Conservation (phyloP, 805 yeast species). For the Ascoidea asiatica region DNA sequence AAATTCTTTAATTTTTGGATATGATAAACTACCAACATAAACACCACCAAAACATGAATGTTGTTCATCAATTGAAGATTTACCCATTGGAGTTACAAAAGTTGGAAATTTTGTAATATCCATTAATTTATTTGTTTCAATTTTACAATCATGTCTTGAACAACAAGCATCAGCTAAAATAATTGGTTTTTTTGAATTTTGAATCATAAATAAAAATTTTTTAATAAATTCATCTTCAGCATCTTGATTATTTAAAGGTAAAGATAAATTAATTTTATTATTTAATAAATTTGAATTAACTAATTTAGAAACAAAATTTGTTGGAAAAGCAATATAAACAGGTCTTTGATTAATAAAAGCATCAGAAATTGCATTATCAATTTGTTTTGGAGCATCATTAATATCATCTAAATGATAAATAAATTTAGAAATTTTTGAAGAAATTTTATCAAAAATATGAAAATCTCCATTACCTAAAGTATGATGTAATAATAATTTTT, state of each 20-base stretch:
- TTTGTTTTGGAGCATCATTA: conserved; percentile 49
- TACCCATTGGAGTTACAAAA: conserved; percentile 85
- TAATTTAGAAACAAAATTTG: conserved; percentile 58
- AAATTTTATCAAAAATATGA: conserved; percentile 69
- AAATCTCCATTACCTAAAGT: conserved; percentile 77
- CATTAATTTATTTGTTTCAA: conserved; percentile 51
- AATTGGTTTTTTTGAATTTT: conserved; percentile 51
- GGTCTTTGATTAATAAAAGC: conserved; percentile 69
- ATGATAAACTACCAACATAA: conserved; percentile 71
- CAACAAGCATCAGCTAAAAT: conserved; percentile 83
- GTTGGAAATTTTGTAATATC: conserved; percentile 66
- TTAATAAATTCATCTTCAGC: conserved; percentile 53
- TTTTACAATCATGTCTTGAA: conserved; percentile 54
- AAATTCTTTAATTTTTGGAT: conserved; percentile 55
- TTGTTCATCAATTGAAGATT: conserved; percentile 62
- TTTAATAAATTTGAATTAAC: conserved; percentile 44
- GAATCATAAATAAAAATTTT: conserved; percentile 35
- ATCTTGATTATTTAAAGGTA: conserved; percentile 43
- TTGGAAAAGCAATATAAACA: conserved; percentile 71
- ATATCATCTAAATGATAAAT: conserved; percentile 52
- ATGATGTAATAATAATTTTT: conserved; percentile 66
- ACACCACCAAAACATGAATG: conserved; percentile 72
- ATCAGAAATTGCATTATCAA: conserved; percentile 62
- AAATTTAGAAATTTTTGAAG: conserved; percentile 55
- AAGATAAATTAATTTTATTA: conserved; percentile 49